Evolutionary conservation across 305 asterid genomes (phyloP), one percentile per base, ranked within the genome.

Genomic region (Fraxinus paxiana): DNA sequence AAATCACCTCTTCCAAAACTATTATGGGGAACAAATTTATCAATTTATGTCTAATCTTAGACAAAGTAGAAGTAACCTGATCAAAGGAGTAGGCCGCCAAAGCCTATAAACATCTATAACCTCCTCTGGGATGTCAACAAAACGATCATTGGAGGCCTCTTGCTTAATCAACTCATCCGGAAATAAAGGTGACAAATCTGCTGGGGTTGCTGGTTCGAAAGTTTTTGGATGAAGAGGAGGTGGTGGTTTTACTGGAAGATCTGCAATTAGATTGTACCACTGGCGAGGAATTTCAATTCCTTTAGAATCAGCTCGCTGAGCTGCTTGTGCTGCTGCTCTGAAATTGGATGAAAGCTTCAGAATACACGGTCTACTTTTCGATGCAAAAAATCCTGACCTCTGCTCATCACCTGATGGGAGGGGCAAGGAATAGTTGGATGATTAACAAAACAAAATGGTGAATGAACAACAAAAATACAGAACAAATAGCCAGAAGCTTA

Each of bases 1-100:
- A 74, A 20, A 18, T 31, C 63, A 61, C 31, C 5, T 22, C 15
- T 7, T 22, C 33, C 71, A 24, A 65, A 24, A 65, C 73, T 10
- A 24, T 10, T 8, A 24, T 2, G 26, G 72, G 17, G 34, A 24
- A 26, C 8, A 63, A 63, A 4, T 24, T 65, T 24, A 28, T 65
- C 7, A 65, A 26, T 26, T 9, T 26, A 4, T 24, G 22, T 10
- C 15, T 7, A 18, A 24, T 74, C n/a, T 1, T 46, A 10, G 20
- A 38, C 46, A 75, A 43, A 3, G 33, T 3, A 18, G 33, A 34
- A 78, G 79, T 51, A 83, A 95, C 98, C 98, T 90, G 87, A 93
- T 95, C 22, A 95, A 85, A 41, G 98, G 98, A 4, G 98, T 93
- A 0, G 97, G 98, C 2, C 98, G 98, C 98, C 98, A 95, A 20